These are phyloP conservation scores for Rhipidocladum racemiflorum DNA, from an alignment of 176 grass and related monocot species.

Conservation along the genomic window DNA sequence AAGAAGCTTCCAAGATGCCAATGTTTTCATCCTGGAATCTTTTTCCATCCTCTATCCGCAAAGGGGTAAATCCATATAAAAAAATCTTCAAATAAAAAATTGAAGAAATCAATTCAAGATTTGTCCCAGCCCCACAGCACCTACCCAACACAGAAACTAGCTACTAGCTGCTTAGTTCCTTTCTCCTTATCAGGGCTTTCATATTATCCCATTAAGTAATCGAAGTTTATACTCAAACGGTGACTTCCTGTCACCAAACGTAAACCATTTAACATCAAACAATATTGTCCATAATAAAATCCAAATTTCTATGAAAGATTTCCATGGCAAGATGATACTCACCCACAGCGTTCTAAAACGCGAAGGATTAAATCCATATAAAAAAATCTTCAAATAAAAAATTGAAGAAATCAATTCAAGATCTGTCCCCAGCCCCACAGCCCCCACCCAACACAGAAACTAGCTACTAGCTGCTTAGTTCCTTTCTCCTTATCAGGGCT, in stretches of 20 bases:
- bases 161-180: neutral
- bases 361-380: neutral
- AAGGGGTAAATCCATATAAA: neutral
- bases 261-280: neutral
- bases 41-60: neutral
- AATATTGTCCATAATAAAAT: neutral
- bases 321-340: neutral
- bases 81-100: neutral
- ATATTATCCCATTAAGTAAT: neutral
- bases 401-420: neutral
- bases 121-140: too few relatives aligned
- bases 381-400: neutral
- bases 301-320: neutral
- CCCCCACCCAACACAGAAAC: neutral
- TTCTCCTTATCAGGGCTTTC: neutral
- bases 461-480: neutral
- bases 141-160: neutral
- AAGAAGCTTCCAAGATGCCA: neutral
- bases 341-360: too few relatives aligned
- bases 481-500: neutral
- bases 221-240: neutral
- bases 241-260: neutral
- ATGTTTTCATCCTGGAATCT: neutral
- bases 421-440: neutral
- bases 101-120: slow-evolving; percentile 10